Evolutionary conservation across 257 asterid species (phyloP), one percentile per base, ranked within the genome.

Genomic region (Nicotiana noctiflora): DNA sequence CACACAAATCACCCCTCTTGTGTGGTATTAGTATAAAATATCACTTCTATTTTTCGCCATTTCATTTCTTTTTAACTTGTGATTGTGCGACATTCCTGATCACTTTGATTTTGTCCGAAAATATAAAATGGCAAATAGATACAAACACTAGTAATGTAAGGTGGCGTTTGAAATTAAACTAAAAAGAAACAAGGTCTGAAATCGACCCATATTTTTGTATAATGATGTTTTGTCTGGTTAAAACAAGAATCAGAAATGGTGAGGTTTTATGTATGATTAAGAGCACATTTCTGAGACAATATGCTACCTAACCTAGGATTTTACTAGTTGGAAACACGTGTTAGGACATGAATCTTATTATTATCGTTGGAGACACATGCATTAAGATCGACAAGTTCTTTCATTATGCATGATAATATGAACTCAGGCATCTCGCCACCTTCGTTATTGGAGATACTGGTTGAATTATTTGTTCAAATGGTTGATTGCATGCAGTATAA

Each of bases 271-370:
- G 78, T 23, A 23, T 23, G 78, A 74, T 49, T 49, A 74, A 49
- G 78, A 72, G 31, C 61, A 74, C 2, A 72, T 23, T 72, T 72
- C 60, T 72, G 25, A 40, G 40, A 46, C 15, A 49, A 77, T 27
- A 77, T 12, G 51, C 40, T 56, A 77, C 81, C 81, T 77, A 77
- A 60, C 59, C 81, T 77, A 59, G 57, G 56, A 37, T 25, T 57
- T 21, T 34, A 59, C 57, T 77, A 32, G 56, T 77, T 62, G 70
- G 74, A 77, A 65, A 79, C 77, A 63, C 66, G 21, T 65, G 76
- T 62, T 65, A 79, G 75, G 19, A 79, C 76, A 79, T 49, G 76
- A 62, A 79, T 29, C n/a, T 49, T 64, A 52, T 51, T 65, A 63
- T 19, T 32, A 32, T 63, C 44, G 31, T 63, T 23, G 57, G 76